These are phyloP conservation scores for Geotrichum carabidarum DNA, from an alignment of 1,139 yeast species.

Conservation along the genomic window DNA sequence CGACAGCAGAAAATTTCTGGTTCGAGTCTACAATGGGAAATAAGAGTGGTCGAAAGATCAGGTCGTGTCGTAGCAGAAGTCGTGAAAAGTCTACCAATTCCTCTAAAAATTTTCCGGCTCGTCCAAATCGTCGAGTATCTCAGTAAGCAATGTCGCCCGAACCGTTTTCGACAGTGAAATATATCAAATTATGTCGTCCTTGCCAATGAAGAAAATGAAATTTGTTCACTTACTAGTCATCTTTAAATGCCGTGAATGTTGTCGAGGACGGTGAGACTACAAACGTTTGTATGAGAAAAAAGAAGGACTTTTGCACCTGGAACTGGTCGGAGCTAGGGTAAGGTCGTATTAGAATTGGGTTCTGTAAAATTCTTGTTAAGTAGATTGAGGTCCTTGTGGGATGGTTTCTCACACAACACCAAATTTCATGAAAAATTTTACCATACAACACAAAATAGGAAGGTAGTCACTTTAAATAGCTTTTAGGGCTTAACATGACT, in stretches of 20 bases:
- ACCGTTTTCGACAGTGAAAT: no score
- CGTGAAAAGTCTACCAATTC: no score
- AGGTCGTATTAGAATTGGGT: background rate
- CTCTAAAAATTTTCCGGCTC: no score
- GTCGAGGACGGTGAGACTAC: slow-evolving; percentile 12
- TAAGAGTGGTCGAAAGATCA: no score
- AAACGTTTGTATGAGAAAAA: slow-evolving; percentile 11
- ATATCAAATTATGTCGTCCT: no score
- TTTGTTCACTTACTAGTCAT: slow-evolving; percentile 21
- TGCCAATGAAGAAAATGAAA: background rate
- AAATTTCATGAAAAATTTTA: background rate
- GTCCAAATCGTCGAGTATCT: no score
- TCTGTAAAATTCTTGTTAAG: slow-evolving; percentile 1
- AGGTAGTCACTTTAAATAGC: background rate
- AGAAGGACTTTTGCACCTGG: slow-evolving; percentile 3
- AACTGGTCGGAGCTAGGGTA: slow-evolving; percentile 4
- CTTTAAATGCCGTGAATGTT: slow-evolving; percentile 19
- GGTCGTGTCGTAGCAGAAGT: no score
- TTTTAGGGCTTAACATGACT: background rate
- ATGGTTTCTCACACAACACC: background rate
- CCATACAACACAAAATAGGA: background rate
- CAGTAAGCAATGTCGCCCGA: no score
- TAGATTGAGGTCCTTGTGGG: background rate
- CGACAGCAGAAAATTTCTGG: background rate
- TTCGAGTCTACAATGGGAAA: no score